Evolutionary conservation across 768 basidiomycete genomes (phyloP).

Genomic region (Grammothele lineata): DNA sequence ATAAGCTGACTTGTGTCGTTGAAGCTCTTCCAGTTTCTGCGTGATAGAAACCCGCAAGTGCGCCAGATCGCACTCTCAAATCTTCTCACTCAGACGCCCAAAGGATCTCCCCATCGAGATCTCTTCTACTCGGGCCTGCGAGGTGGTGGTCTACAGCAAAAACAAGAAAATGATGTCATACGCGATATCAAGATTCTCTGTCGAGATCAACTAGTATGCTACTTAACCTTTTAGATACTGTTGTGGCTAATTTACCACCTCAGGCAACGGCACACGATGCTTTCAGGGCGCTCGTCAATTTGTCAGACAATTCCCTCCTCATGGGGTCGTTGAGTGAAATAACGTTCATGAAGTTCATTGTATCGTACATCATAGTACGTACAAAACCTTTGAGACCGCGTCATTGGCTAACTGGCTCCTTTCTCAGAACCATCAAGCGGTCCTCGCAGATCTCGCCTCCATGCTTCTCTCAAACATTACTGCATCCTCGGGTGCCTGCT

Average conservation of each 20-base stretch:
- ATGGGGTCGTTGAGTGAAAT: slow-evolving; percentile 63
- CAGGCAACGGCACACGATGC: slow-evolving; percentile 93
- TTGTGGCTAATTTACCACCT: neutral
- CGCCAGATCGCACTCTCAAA: slow-evolving; percentile 83
- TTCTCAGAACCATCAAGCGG: slow-evolving; percentile 78
- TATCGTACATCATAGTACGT: slow-evolving; percentile 87
- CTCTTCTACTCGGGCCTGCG: slow-evolving; percentile 70
- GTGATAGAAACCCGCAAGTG: slow-evolving; percentile 83
- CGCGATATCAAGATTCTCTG: slow-evolving; percentile 84
- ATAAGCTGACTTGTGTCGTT: neutral
- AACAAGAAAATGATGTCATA: slow-evolving; percentile 64
- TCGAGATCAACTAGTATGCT: slow-evolving; percentile 75
- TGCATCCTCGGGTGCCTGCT: slow-evolving; percentile 63
- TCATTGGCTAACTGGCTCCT: neutral
- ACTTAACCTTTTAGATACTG: slow-evolving; percentile 11
- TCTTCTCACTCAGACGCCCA: slow-evolving; percentile 74
- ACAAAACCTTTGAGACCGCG: neutral
- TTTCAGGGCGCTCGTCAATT: slow-evolving; percentile 88
- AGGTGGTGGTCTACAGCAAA: slow-evolving; percentile 50
- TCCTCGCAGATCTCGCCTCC: slow-evolving; percentile 90
- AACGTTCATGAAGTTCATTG: slow-evolving; percentile 73
- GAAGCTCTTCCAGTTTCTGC: slow-evolving; percentile 80
- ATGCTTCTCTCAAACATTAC: slow-evolving; percentile 97
- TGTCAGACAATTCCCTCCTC: slow-evolving; percentile 79
- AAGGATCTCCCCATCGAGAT: slow-evolving; percentile 62